Evolutionary conservation across 176 grass and related monocot genomes (phyloP).

Genomic region (Thalia dealbata): DNA sequence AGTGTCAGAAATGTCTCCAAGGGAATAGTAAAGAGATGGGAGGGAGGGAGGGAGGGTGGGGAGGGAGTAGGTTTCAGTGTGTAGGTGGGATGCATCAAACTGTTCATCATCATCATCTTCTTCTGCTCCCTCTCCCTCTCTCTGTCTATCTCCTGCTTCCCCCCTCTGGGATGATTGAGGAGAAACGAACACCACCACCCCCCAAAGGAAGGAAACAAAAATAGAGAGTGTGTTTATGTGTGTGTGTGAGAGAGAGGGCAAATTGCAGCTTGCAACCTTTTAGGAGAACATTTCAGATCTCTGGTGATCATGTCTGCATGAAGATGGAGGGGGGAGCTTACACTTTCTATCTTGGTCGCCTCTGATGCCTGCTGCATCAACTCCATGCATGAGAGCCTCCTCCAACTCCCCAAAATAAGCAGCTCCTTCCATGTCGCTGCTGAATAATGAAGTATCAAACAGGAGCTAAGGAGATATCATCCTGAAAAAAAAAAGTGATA

Average conservation of each 20-base stretch:
- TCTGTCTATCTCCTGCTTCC: too few species aligned
- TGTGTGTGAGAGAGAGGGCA: background rate
- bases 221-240: too few species aligned
- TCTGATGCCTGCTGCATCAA: slow-evolving; percentile 7
- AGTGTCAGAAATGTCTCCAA: slow-evolving; percentile 4
- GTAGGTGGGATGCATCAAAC: background rate
- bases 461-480: background rate
- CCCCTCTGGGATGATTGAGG: background rate
- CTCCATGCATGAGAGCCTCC: background rate
- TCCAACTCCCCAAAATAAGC: slow-evolving; percentile 7
- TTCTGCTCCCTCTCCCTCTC: background rate
- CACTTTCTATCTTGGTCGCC: slow-evolving; percentile 11
- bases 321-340: background rate
- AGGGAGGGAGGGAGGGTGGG: too few species aligned
- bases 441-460: background rate
- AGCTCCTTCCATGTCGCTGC: slow-evolving; percentile 3
- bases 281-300: background rate
- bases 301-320: background rate
- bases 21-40: background rate
- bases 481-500: background rate
- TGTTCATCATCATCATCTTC: background rate
- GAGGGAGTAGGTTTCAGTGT: background rate
- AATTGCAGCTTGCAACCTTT: background rate
- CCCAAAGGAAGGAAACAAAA: background rate
- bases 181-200: too few species aligned